Conservation (phyloP, 345 rosid genomes). For the Adansonia digitata region DNA sequence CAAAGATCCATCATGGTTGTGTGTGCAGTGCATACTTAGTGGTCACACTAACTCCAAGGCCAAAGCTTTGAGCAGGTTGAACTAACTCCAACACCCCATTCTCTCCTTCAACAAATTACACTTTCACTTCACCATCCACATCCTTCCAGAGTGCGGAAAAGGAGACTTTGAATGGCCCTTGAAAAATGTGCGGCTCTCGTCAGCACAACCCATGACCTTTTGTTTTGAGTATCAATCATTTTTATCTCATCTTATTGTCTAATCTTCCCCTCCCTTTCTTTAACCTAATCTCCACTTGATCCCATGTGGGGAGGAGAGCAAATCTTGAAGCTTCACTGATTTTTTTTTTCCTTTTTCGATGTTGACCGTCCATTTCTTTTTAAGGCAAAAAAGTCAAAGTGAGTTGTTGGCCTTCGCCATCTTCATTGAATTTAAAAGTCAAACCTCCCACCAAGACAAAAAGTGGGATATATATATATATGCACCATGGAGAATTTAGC, state of each 20-base stretch:
- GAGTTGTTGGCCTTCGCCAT: constrained; percentile 3
- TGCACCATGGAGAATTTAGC: neutral
- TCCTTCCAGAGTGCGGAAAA: constrained; percentile 19
- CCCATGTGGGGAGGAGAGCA: constrained; percentile 2
- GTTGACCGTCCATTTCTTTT: neutral
- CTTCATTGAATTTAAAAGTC: constrained; percentile 4
- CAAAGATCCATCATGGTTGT: constrained; percentile 28
- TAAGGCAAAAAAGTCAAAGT: neutral
- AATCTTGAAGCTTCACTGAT: neutral
- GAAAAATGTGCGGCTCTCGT: constrained; percentile 18
- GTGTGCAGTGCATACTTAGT: constrained; percentile 7
- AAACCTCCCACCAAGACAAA: neutral
- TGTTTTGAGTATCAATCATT: neutral
- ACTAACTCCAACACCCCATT: neutral
- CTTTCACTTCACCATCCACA: constrained; percentile 3
- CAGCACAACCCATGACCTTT: neutral
- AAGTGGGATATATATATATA: neutral
- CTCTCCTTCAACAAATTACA: neutral
- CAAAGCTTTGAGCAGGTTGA: constrained; percentile 12
- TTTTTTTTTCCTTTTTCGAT: neutral
- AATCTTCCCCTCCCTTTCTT: no score
- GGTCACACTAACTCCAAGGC: constrained; percentile 14
- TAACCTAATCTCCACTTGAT: neutral
- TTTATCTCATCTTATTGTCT: no score
- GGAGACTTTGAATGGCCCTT: constrained; percentile 10